Evolutionary conservation across 805 yeast species (phyloP).

Genomic region (Candida endomychidarum): DNA sequence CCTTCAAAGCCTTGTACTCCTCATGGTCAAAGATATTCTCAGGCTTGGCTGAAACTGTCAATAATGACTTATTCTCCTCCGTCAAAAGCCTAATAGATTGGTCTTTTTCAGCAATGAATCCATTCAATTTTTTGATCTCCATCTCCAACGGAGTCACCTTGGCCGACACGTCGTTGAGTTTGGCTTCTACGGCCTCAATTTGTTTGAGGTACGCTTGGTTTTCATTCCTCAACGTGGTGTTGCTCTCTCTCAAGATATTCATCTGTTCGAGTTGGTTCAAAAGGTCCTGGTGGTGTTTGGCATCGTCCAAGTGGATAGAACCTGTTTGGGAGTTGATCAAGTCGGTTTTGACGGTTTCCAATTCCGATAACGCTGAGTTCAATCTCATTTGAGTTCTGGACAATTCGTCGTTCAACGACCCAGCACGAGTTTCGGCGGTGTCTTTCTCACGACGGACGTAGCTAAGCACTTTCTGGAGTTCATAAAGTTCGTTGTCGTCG

Average conservation of each 20-base stretch:
- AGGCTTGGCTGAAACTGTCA: conserved; percentile 42
- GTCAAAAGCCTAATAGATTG: conserved; percentile 46
- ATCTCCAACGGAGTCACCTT: conserved; percentile 48
- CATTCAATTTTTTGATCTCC: conserved; percentile 31
- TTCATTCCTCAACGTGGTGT: conserved; percentile 60
- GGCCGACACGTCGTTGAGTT: conserved; percentile 28
- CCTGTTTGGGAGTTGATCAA: conserved; percentile 28
- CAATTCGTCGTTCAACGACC: conserved; percentile 47
- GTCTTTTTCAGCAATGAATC: conserved; percentile 42
- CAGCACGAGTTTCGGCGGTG: conserved; percentile 54
- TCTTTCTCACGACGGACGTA: conserved; percentile 77
- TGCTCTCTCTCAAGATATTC: conserved; percentile 66
- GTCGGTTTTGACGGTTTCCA: conserved; percentile 53
- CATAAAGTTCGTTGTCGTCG: conserved; percentile 16
- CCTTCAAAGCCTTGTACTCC: conserved; percentile 26
- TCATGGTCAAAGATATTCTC: conserved; percentile 5
- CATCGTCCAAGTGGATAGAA: conserved; percentile 26
- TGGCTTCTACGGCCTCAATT: conserved; percentile 38
- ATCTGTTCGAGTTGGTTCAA: conserved; percentile 58
- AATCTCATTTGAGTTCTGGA: conserved; percentile 52
- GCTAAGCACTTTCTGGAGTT: conserved; percentile 50
- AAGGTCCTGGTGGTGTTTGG: conserved; percentile 47
- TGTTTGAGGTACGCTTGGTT: conserved; percentile 23
- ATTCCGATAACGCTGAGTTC: conserved; percentile 39
- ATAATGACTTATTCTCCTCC: conserved; percentile 63